Base-by-base conservation (phyloP, 768 basidiomycete species). In the Erythrobasidium yunnanense region DNA sequence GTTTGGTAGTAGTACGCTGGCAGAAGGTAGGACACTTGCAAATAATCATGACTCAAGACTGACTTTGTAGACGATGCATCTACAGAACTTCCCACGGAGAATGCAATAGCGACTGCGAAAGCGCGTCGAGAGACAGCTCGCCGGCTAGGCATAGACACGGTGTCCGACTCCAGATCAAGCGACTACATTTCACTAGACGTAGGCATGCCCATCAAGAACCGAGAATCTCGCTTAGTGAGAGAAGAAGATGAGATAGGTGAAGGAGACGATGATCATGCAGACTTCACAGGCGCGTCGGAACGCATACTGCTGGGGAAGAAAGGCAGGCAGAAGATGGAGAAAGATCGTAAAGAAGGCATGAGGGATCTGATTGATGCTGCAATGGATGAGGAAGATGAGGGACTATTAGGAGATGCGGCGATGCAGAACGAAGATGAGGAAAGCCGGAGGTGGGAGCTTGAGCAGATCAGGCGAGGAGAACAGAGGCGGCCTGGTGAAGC, bases 231-330 rank as follows among this genome's bases (percentile, higher is more conserved):
- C 42, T 65, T 79, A 5, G 75, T 77, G 65, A 33, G 79, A 22
- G 79, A 80, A 67, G 78, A 78, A 20, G 79, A 80, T 66, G 78
- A 79, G 66, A 63, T 73, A 1, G 78, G 76, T 0, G 77, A 78
- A 8, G 73, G 70, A 0, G 71, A 72, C 22, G 73, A 72, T 32
- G 71, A 70, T 30, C n/a, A 65, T 29, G 54, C 60, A 11, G 67
- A 62, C 34, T 71, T 53, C 52, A 71, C 71, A 11, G 70, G 73
- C 25, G 71, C 72, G 0, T 72, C 75, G 27, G 76, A 76, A 8
- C 69, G 72, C 32, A 56, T 79, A 20, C 72, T 76, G 20, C 65
- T 79, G 8, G 78, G 78, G 1, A 75, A 75, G 62, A 72, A 75
- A 7, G 77, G 75, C 7, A 78, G 77, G 30, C 73, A 71, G 52